Evolutionary conservation across 257 asterid genomes (phyloP).

Genomic region (Vinca minor): DNA sequence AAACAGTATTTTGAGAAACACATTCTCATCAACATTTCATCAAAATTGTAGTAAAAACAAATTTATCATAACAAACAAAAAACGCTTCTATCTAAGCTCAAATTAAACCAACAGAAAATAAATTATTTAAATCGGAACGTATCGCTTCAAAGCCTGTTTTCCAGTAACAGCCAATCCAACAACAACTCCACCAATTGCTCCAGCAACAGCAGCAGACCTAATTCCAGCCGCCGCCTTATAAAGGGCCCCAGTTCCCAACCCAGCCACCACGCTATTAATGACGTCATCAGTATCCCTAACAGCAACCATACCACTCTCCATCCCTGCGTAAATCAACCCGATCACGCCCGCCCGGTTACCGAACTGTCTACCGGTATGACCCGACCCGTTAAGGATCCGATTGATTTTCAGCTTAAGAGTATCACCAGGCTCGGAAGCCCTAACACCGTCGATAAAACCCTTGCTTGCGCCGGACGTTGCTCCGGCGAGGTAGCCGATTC

Average conservation of each 20-base stretch:
- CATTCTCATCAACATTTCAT: constrained; percentile 11
- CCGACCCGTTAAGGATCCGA: constrained; percentile 76
- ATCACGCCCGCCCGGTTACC: constrained; percentile 81
- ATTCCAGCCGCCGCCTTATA: constrained; percentile 45
- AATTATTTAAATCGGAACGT: constrained; percentile 31
- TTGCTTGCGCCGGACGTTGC: constrained; percentile 57
- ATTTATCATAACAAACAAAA: constrained; percentile 13
- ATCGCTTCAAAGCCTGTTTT: constrained; percentile 43
- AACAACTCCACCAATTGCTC: constrained; percentile 39
- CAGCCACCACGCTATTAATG: constrained; percentile 37
- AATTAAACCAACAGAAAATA: constrained; percentile 3
- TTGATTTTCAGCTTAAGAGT: constrained; percentile 66
- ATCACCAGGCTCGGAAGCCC: constrained; percentile 63
- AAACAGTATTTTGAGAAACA: neutral
- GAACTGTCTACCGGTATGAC: constrained; percentile 57
- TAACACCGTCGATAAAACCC: constrained; percentile 60
- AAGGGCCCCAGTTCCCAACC: constrained; percentile 43
- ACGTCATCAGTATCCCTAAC: constrained; percentile 35
- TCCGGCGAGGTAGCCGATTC: constrained; percentile 70
- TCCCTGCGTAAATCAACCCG: constrained; percentile 73
- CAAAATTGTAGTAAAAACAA: constrained; percentile 25
- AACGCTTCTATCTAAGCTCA: constrained; percentile 13
- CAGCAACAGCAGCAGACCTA: constrained; percentile 47
- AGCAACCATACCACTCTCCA: constrained; percentile 76
- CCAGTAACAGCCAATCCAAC: constrained; percentile 40